Evolutionary conservation across 139 green algal genomes (phyloP).

Genomic region (Closterium sp.): DNA sequence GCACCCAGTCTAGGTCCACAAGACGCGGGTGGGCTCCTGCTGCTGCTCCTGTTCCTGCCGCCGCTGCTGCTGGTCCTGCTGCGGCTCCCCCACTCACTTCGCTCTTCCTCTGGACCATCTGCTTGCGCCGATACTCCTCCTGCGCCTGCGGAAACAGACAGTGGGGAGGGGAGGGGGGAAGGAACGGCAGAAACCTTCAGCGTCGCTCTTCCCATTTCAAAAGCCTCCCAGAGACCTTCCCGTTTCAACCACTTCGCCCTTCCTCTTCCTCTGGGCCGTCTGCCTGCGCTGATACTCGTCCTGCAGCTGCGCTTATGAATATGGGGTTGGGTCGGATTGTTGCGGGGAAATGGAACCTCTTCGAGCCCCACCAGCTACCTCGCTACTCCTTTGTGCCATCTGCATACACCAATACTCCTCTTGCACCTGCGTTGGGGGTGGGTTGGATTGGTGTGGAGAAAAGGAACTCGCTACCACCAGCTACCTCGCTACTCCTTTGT

Average conservation of each 20-base stretch:
- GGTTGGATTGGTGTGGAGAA: neutral
- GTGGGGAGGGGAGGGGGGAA: neutral
- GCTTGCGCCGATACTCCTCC: conserved; percentile 34
- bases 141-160: conserved; percentile 20
- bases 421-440: too few relatives aligned
- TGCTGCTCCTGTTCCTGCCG: neutral
- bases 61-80: neutral
- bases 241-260: neutral
- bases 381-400: too few relatives aligned
- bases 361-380: too few relatives aligned
- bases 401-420: too few relatives aligned
- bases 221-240: too few relatives aligned
- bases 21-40: neutral
- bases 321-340: neutral
- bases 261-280: neutral
- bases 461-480: neutral
- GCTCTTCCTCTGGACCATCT: neutral
- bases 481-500: too few relatives aligned
- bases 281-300: conserved; percentile 32
- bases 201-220: too few relatives aligned
- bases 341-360: too few relatives aligned
- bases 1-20: conserved; percentile 25
- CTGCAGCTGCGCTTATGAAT: conserved; percentile 14
- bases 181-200: too few relatives aligned
- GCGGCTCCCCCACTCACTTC: neutral